Evolutionary conservation across 148 eudicot genomes (phyloP).

Genomic region (Chenopodium berlandieri): DNA sequence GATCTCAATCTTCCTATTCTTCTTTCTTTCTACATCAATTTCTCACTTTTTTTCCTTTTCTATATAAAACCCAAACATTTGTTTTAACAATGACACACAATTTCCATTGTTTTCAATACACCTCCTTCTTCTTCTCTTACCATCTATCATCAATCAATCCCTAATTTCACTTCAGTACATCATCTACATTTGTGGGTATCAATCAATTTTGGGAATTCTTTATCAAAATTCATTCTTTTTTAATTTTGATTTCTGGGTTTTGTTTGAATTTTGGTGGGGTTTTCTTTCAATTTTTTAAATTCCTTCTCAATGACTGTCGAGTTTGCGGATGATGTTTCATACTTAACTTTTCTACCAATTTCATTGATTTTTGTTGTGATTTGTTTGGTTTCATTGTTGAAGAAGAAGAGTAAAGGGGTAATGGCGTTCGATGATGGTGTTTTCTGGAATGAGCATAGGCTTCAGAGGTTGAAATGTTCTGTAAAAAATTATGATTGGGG

Average conservation of each 20-base stretch:
- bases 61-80: not conserved
- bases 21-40: slow-evolving; percentile 6
- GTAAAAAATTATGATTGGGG: slow-evolving; percentile 92
- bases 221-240: not conserved
- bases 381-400: slow-evolving; percentile 26
- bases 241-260: not conserved
- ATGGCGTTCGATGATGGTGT: slow-evolving; percentile 35
- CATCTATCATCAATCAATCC: not conserved
- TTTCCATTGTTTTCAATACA: slow-evolving; percentile 4
- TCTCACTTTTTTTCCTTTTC: not conserved
- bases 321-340: slow-evolving; percentile 19
- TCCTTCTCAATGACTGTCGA: slow-evolving; percentile 15
- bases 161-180: not conserved
- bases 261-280: not conserved
- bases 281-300: not conserved
- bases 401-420: slow-evolving; percentile 10
- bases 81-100: not conserved
- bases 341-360: slow-evolving; percentile 27
- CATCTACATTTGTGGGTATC: slow-evolving; percentile 1
- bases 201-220: not conserved
- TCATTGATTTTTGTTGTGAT: slow-evolving; percentile 24
- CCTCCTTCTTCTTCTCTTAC: not conserved
- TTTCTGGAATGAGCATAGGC: slow-evolving; percentile 17
- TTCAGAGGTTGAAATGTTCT: slow-evolving; percentile 57
- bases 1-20: slow-evolving; percentile 7